A percentile compares a stretch with the other conserved stretches of the same genome.
These are phyloP conservation scores for Miscanthus lutarioriparius DNA, from an alignment of 176 grass and related monocot species.

Conservation along the genomic window DNA sequence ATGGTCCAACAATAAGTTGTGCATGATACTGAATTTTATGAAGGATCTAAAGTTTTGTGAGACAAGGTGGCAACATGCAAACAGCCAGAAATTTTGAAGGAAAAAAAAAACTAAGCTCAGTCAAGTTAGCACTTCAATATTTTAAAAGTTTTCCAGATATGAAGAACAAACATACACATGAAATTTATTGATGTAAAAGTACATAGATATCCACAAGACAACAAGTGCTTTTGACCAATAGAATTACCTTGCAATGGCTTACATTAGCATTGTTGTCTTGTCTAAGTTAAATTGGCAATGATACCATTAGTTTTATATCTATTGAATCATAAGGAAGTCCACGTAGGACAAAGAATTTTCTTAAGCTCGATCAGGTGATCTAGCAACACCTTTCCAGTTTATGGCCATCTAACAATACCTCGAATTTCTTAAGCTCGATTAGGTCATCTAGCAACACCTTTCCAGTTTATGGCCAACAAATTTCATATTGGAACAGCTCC, in stretches of 20 bases:
- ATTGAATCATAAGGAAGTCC: background rate
- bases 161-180: background rate
- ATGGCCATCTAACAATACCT: background rate
- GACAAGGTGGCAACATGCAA: background rate
- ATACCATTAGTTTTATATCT: background rate
- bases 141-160: background rate
- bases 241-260: slow-evolving; percentile 6
- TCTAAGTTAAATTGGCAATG: slow-evolving; percentile 9
- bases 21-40: background rate
- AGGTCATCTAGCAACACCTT: background rate
- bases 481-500: background rate
- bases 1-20: too few species aligned
- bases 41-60: background rate
- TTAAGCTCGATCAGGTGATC: slow-evolving; percentile 10
- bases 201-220: background rate
- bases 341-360: background rate
- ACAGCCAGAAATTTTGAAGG: background rate
- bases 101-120: background rate
- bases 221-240: background rate
- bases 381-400: background rate
- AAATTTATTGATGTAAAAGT: background rate
- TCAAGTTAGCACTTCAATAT: background rate
- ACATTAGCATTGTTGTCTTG: background rate
- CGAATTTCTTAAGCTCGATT: background rate
- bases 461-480: background rate